phyloP scores from a whole-genome alignment of 2,329 filamentous ascomycete species.

The Ilyonectria mors-panacis region DNA sequence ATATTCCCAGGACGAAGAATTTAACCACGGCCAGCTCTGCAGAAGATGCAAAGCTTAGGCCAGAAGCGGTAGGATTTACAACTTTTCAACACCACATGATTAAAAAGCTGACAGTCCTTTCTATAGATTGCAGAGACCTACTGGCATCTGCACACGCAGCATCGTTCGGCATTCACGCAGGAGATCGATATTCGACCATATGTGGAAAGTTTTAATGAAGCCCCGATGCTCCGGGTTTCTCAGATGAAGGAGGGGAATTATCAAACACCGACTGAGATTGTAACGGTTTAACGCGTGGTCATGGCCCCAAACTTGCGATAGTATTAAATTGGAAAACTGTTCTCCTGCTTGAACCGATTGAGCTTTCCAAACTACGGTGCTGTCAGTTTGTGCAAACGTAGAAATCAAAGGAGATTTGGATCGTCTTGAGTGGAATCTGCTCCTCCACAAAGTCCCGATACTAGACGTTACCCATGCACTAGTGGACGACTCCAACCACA shows the following conservation, averaged over 20 bases:
- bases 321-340: too few species aligned
- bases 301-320: neutral
- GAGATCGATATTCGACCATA: slow-evolving; percentile 86
- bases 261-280: neutral
- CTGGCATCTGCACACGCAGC: slow-evolving; percentile 88
- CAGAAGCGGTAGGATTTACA: slow-evolving; percentile 75
- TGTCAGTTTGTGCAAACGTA: too few species aligned
- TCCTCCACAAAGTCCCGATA: too few species aligned
- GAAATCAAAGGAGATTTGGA: too few species aligned
- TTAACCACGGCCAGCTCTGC: slow-evolving; percentile 60
- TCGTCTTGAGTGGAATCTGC: too few species aligned
- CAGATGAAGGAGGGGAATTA: neutral
- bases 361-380: too few species aligned
- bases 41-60: slow-evolving; percentile 76
- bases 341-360: too few species aligned
- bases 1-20: slow-evolving; percentile 79
- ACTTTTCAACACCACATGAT: too few species aligned
- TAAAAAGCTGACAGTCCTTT: slow-evolving; percentile 22
- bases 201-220: slow-evolving; percentile 83
- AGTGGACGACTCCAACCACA: too few species aligned
- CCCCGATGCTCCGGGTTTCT: neutral
- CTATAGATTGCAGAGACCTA: slow-evolving; percentile 88
- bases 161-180: slow-evolving; percentile 83
- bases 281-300: neutral
- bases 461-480: too few species aligned